Evolutionary conservation across 1,284 basidiomycete species (phyloP).

Genomic region (Mixia osmundae): DNA sequence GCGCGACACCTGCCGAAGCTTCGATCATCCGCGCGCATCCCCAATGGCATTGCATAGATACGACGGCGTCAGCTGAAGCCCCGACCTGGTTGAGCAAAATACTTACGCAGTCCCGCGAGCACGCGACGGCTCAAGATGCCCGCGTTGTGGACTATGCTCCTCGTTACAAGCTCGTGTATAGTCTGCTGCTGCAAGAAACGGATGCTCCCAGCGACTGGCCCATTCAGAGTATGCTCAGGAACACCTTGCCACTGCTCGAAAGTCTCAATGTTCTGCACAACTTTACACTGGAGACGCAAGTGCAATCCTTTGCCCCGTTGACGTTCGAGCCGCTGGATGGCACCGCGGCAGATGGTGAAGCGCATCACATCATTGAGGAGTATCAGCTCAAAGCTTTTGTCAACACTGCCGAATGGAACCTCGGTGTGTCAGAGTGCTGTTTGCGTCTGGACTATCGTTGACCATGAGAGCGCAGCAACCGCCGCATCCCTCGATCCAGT

Average conservation of each 20-base stretch:
- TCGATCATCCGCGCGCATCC: background rate
- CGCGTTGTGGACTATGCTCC: conserved; percentile 46
- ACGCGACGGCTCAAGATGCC: conserved; percentile 1
- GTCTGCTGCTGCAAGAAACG: conserved; percentile 65
- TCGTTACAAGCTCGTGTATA: conserved; percentile 55
- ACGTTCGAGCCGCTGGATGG: conserved; percentile 33
- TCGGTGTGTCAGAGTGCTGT: conserved; percentile 34
- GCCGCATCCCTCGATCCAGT: conserved; percentile 72
- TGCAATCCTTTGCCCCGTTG: conserved; percentile 73
- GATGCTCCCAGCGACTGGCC: conserved; percentile 1
- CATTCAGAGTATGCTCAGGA: conserved; percentile 28
- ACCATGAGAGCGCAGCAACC: conserved; percentile 31
- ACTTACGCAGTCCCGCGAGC: conserved; percentile 3
- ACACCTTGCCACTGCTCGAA: conserved; percentile 40
- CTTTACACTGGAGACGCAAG: conserved; percentile 79
- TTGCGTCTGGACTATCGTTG: background rate
- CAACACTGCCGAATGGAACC: conserved; percentile 83
- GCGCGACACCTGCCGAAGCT: background rate
- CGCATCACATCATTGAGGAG: conserved; percentile 36
- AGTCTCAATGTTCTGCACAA: conserved; percentile 49
- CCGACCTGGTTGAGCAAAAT: background rate
- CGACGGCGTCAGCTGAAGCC: background rate
- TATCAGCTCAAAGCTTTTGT: conserved; percentile 75
- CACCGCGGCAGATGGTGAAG: conserved; percentile 19
- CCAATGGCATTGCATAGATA: background rate